A percentile compares a stretch with the other conserved stretches of the same genome.
phyloP scores from a whole-genome alignment of 306 rosid genomes.

The Glycine tomentella region DNA sequence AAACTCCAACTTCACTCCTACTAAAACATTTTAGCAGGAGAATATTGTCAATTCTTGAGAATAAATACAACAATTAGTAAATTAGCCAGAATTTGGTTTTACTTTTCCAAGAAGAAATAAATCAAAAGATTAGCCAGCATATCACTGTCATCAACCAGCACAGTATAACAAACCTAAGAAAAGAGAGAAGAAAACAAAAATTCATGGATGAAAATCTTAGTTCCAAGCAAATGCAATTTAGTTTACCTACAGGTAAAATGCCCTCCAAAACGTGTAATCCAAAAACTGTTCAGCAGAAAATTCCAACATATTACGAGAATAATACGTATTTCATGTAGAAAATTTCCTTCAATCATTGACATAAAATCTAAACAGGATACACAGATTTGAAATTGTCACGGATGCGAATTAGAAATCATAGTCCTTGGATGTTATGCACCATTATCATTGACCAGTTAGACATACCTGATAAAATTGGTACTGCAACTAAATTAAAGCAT shows the following conservation, averaged over 20 bases:
- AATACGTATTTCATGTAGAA: conserved; percentile 1
- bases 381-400: background rate
- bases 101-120: conserved; percentile 71
- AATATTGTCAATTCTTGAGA: background rate
- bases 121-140: conserved; percentile 74
- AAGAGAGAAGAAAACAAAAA: background rate
- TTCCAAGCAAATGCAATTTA: conserved; percentile 15
- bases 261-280: conserved; percentile 56
- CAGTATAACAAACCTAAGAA: conserved; percentile 61
- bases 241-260: conserved; percentile 62
- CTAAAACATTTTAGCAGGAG: background rate
- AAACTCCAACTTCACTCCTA: too few relatives aligned
- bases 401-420: background rate
- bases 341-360: conserved; percentile 22
- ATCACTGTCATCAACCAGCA: conserved; percentile 73
- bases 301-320: conserved; percentile 41
- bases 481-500: conserved; percentile 60
- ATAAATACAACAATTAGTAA: background rate
- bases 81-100: conserved; percentile 38
- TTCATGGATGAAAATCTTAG: conserved; percentile 6
- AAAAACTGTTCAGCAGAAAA: conserved; percentile 55
- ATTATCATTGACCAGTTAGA: background rate
- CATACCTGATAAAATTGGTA: conserved; percentile 60
- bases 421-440: background rate
- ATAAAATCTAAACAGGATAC: background rate